Evolutionary conservation across 2,329 filamentous ascomycete species (phyloP).

Genomic region (Kalmusia sp.): DNA sequence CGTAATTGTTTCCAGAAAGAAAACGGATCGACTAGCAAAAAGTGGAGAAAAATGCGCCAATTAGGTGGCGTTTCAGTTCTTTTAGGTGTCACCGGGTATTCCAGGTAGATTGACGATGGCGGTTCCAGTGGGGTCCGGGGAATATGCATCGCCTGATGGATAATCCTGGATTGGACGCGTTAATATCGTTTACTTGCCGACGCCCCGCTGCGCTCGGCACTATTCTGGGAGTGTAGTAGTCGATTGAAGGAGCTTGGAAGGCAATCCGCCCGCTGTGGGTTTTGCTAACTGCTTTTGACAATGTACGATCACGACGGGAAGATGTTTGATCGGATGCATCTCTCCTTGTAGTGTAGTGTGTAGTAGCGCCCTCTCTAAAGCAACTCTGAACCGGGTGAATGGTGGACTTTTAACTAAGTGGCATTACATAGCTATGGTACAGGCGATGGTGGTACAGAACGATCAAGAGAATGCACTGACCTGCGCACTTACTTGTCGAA

Average conservation of each 20-base stretch:
- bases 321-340: neutral
- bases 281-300: neutral
- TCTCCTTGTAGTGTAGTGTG: neutral
- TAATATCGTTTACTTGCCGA: neutral
- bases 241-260: neutral
- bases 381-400: no score
- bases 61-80: neutral
- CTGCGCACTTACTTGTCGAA: constrained; percentile 47
- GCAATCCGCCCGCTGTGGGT: neutral
- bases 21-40: constrained; percentile 1
- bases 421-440: constrained; percentile 1
- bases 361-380: no score
- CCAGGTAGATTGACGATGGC: neutral
- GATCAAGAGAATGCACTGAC: neutral
- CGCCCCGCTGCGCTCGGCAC: neutral
- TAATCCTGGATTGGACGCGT: constrained; percentile 5
- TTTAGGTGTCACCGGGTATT: neutral
- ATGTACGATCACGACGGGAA: no score
- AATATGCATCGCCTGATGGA: neutral
- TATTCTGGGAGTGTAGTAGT: neutral
- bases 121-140: neutral
- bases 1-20: constrained; percentile 1
- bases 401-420: neutral
- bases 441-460: neutral
- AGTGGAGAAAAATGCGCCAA: constrained; percentile 4